phyloP scores from a whole-genome alignment of 768 basidiomycete genomes.

The Pholiota molesta region DNA sequence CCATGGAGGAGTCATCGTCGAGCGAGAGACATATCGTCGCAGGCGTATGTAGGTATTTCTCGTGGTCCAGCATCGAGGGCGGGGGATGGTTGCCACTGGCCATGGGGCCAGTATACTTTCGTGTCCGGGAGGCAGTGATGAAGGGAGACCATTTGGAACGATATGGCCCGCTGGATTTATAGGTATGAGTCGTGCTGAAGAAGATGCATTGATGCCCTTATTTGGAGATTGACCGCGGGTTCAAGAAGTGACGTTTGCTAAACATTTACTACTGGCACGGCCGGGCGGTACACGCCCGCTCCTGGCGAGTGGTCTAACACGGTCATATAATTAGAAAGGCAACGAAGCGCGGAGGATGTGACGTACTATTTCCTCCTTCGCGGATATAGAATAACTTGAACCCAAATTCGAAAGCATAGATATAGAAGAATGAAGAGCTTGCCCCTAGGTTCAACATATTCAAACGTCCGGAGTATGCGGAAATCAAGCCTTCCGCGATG shows the following conservation, averaged over 20 bases:
- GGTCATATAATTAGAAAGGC: slow-evolving; percentile 13
- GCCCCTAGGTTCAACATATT: background rate
- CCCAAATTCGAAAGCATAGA: slow-evolving; percentile 8
- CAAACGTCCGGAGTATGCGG: slow-evolving; percentile 7
- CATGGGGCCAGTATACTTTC: slow-evolving; percentile 3
- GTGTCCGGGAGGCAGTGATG: background rate
- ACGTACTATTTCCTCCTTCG: slow-evolving; percentile 18
- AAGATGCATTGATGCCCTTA: slow-evolving; percentile 6
- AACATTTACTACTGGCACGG: slow-evolving; percentile 1
- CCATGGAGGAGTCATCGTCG: slow-evolving; percentile 14
- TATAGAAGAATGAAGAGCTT: slow-evolving; percentile 1
- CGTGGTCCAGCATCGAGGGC: slow-evolving; percentile 14
- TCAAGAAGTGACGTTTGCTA: slow-evolving; percentile 1
- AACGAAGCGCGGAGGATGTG: slow-evolving; percentile 17
- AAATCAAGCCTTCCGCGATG: slow-evolving; percentile 6
- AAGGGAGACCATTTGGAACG: background rate
- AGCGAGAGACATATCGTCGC: slow-evolving; percentile 19
- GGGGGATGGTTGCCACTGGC: slow-evolving; percentile 1
- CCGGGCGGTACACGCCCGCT: slow-evolving; percentile 15
- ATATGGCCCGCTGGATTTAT: slow-evolving; percentile 7
- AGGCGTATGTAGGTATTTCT: slow-evolving; percentile 18
- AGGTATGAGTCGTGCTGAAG: background rate
- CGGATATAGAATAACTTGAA: slow-evolving; percentile 13
- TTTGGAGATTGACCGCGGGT: slow-evolving; percentile 7
- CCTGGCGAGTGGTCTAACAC: slow-evolving; percentile 19